Evolutionary conservation across 2,329 filamentous ascomycete species (phyloP).

Genomic region (Hypoxylon sp.): DNA sequence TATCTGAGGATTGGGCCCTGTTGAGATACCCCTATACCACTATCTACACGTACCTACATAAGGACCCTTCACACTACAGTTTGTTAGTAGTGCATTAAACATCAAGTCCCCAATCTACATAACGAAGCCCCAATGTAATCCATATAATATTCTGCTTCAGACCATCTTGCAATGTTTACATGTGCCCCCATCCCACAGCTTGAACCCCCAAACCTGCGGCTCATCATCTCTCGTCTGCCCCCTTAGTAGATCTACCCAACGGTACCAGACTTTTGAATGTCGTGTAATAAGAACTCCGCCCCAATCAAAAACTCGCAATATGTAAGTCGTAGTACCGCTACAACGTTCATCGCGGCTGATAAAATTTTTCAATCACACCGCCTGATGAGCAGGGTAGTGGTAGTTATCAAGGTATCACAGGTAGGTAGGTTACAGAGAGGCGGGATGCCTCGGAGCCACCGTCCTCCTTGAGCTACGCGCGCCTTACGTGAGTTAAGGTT

Average conservation of each 20-base stretch:
- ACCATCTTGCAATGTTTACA: not conserved
- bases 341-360: constrained; percentile 16
- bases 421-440: not conserved
- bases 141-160: not conserved
- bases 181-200: not conserved
- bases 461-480: not conserved
- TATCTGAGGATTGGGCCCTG: not conserved
- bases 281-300: not conserved
- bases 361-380: constrained; percentile 12
- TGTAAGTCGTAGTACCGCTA: not conserved
- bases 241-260: constrained; percentile 22
- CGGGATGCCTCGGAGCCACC: constrained; percentile 6
- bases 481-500: not conserved
- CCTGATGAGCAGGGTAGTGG: not conserved
- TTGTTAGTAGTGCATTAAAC: not conserved
- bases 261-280: not conserved
- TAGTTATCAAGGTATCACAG: not conserved
- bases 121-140: too few relatives aligned
- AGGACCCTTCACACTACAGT: not conserved
- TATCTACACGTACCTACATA: not conserved
- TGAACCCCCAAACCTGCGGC: not conserved
- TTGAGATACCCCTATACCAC: not conserved
- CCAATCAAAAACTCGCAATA: constrained; percentile 3
- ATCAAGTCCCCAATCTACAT: not conserved
- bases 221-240: not conserved